Evolutionary conservation across 2,329 filamentous ascomycete species (phyloP), one percentile per base, ranked within the genome.

Genomic region (Fusarium piperis): DNA sequence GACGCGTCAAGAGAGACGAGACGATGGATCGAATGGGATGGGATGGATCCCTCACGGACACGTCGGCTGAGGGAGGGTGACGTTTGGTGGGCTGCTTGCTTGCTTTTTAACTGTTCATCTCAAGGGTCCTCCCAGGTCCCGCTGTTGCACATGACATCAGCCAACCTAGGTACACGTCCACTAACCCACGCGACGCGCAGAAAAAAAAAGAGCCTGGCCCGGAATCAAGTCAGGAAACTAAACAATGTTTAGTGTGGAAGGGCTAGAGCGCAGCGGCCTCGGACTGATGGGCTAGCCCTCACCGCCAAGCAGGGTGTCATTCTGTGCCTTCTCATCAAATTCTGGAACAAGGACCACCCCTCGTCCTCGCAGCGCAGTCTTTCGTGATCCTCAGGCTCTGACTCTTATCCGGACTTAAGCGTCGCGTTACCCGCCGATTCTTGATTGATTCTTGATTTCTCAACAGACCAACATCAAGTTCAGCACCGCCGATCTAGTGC

Each of bases 141-240:
- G 51, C 23, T 48, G 38, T 62, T 39, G 33, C 61, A 74, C 71
- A 74, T 74, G 71, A 74, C 68, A 74, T 74, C 65, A 73, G 55
- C 38, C 52, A 33, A 62, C 53, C 20, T 16, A 36, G 32, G 41
- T 59, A 64, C 41, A 60, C 59, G 18, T 44, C 30, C 32, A 16
- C 57, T 35, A 59, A 58, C 36, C 61, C 67, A 70, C 63, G 63
- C 68, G 67, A 70, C 48, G 59, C 58, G 59, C 18, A 41, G 35
- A 18, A 48, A 48, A 48, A 48, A 48, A 48, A 30, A 28, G 23
- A 48, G 41, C 39, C 39, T 44, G 39, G 39, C 44, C 23, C 12
- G 26, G 41, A 15, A 46, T 46, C 41, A 46, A 46, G 26, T 35
- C 44, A 39, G 18, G 20, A 26, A 28, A 56, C 33, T 35, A 36